Conservation (phyloP, 148 eudicot species). For the Rhododendron griersonianum region DNA sequence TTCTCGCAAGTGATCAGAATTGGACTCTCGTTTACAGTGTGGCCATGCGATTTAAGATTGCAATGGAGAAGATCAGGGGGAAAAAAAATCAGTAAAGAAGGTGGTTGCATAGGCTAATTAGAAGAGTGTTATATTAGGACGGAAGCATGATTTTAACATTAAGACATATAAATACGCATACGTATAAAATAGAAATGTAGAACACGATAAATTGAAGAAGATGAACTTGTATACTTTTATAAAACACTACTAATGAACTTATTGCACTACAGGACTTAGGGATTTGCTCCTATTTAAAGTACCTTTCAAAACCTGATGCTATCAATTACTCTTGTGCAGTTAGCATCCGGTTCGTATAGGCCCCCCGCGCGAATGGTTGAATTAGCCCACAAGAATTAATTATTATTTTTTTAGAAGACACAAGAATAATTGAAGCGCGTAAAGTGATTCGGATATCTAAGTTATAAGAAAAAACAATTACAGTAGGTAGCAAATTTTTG, state of each 20-base stretch:
- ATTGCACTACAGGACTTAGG: background rate
- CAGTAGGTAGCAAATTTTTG: background rate
- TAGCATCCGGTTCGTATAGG: background rate
- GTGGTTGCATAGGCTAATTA: background rate
- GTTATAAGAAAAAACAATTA: no score
- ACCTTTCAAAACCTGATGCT: background rate
- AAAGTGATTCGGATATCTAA: background rate
- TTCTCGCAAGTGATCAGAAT: background rate
- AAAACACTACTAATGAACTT: background rate
- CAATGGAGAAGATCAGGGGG: background rate
- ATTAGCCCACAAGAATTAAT: background rate
- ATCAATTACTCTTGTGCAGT: background rate
- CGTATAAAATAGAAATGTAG: background rate
- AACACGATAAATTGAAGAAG: background rate
- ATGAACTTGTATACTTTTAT: background rate
- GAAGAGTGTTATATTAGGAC: background rate
- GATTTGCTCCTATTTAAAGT: background rate
- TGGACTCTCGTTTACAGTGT: background rate
- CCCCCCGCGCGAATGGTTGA: background rate
- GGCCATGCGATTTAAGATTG: background rate
- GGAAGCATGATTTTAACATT: background rate
- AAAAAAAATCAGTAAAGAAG: background rate
- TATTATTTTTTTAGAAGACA: no score
- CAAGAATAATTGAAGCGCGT: no score
- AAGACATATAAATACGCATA: background rate